Evolutionary conservation across 768 basidiomycete genomes (phyloP).

Genomic region (Asterophora parasitica): DNA sequence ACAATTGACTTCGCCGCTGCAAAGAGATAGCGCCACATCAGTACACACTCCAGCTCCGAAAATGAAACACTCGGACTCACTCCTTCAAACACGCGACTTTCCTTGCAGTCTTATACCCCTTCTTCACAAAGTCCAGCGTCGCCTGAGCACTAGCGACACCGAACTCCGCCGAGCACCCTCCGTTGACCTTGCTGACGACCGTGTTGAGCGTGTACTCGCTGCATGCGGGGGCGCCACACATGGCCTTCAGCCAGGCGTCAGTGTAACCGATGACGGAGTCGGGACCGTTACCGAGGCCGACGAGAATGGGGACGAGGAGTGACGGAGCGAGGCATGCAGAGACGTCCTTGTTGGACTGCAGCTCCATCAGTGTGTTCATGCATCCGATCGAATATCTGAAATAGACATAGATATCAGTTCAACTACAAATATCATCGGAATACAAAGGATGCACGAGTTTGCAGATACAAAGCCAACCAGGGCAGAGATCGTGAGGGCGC

Average conservation of each 20-base stretch:
- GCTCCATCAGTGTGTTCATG: conserved; percentile 15
- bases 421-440: background rate
- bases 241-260: conserved; percentile 44
- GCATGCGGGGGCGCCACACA: conserved; percentile 46
- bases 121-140: conserved; percentile 29
- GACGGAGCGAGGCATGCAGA: conserved; percentile 38
- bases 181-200: conserved; percentile 40
- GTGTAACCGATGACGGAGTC: conserved; percentile 36
- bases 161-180: conserved; percentile 42
- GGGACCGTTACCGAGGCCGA: conserved; percentile 20
- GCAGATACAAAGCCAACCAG: conserved; percentile 23
- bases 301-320: conserved; percentile 24
- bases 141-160: conserved; percentile 15
- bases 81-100: conserved; percentile 51
- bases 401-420: no score
- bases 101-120: conserved; percentile 43
- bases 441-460: conserved; percentile 14
- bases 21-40: background rate
- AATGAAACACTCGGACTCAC: conserved; percentile 30
- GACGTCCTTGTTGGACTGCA: conserved; percentile 13
- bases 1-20: conserved; percentile 39
- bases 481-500: conserved; percentile 17
- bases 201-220: conserved; percentile 43
- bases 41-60: background rate
- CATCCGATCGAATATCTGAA: conserved; percentile 20